A percentile compares a stretch with the other conserved stretches of the same genome.
phyloP scores from a whole-genome alignment of 257 asterid species.

The Nicotiana knightiana region DNA sequence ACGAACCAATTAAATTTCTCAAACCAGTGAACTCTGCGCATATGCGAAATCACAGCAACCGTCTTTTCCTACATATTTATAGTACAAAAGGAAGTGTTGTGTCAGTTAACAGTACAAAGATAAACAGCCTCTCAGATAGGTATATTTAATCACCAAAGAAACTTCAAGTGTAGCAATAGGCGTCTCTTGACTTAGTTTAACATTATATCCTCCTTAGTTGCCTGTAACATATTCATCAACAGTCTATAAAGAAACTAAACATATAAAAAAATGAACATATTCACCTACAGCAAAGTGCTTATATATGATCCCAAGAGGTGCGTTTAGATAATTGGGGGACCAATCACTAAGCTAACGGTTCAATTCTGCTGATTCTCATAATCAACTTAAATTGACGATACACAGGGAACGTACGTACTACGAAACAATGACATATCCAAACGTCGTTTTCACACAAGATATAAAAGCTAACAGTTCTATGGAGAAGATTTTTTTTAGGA shows the following conservation, averaged over 20 bases:
- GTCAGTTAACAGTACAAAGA: background rate
- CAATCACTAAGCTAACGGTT: conserved; percentile 3
- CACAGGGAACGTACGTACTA: background rate
- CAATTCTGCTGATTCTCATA: background rate
- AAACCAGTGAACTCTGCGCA: conserved; percentile 99
- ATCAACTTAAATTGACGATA: background rate
- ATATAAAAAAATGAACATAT: background rate
- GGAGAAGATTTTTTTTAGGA: background rate
- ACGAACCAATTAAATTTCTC: conserved; percentile 98
- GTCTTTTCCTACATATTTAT: conserved; percentile 69
- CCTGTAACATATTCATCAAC: background rate
- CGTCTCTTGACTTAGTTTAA: too few relatives aligned
- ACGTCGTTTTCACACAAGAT: background rate
- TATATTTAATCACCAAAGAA: background rate
- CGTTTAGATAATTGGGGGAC: background rate
- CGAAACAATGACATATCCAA: background rate
- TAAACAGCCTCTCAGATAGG: background rate
- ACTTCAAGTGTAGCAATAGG: background rate
- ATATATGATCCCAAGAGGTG: background rate
- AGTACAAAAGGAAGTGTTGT: background rate
- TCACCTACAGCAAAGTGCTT: background rate
- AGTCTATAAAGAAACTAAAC: background rate
- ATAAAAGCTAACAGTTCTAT: background rate
- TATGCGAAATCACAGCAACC: conserved; percentile 89
- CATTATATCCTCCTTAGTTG: background rate